phyloP scores from a whole-genome alignment of 345 rosid species.

The Dovyalis caffra region DNA sequence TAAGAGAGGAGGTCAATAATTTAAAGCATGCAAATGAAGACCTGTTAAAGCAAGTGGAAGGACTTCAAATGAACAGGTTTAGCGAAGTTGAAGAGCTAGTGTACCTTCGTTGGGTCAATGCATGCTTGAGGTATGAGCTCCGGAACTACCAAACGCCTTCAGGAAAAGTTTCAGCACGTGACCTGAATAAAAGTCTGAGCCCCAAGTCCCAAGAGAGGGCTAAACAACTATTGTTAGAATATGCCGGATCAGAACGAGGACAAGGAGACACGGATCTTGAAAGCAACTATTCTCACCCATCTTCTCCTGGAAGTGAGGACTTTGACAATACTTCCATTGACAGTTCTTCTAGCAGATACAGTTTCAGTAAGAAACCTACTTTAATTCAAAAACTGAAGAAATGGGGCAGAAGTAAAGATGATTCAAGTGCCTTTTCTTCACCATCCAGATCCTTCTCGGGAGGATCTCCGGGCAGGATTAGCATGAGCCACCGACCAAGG shows the following conservation, averaged over 20 bases:
- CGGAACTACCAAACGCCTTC: slow-evolving; percentile 85
- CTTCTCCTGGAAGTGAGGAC: slow-evolving; percentile 93
- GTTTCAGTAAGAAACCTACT: slow-evolving; percentile 70
- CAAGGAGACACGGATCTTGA: slow-evolving; percentile 91
- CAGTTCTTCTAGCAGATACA: slow-evolving; percentile 72
- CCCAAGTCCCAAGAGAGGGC: slow-evolving; percentile 89
- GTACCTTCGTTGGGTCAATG: slow-evolving; percentile 98
- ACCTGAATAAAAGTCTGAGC: slow-evolving; percentile 80
- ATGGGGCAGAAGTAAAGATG: slow-evolving; percentile 91
- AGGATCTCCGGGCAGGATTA: slow-evolving; percentile 69
- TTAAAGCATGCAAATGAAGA: slow-evolving; percentile 83
- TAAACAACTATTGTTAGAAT: slow-evolving; percentile 78
- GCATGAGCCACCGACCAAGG: slow-evolving; percentile 58
- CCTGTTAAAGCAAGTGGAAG: slow-evolving; percentile 93
- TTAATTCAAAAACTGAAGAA: slow-evolving; percentile 83
- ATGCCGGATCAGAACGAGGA: slow-evolving; percentile 92
- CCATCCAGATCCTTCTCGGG: slow-evolving; percentile 76
- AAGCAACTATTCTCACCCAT: slow-evolving; percentile 83
- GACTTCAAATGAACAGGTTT: slow-evolving; percentile 94
- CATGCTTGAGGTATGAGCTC: slow-evolving; percentile 91
- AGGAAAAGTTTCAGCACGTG: slow-evolving; percentile 87
- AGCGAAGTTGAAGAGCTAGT: slow-evolving; percentile 99
- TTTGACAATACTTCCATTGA: slow-evolving; percentile 84
- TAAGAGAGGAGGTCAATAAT: slow-evolving; percentile 72
- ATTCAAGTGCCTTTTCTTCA: slow-evolving; percentile 61